These are phyloP conservation scores for Marchantia polymorpha DNA, from an alignment of 225 moss, liverwort and hornwort species.

Conservation along the genomic window DNA sequence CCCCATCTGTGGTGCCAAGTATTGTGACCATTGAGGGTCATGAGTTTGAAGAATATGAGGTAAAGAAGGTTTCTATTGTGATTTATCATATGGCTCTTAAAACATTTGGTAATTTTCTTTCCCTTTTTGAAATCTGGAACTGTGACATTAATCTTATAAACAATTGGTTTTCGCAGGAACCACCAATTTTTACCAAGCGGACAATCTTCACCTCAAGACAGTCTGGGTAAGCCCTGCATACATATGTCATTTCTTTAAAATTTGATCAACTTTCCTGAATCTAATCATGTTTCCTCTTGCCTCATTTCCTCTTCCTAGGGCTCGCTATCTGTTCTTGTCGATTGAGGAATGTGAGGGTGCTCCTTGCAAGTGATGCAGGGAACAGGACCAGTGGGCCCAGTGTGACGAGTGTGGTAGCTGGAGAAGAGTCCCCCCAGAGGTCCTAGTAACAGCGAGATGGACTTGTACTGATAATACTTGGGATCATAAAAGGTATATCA, in stretches of 20 bases:
- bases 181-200: constrained; percentile 73
- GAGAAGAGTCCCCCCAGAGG: constrained; percentile 74
- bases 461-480: constrained; percentile 74
- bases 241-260: neutral
- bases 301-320: neutral
- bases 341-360: constrained; percentile 22
- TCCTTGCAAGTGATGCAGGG: constrained; percentile 54
- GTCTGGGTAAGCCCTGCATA: constrained; percentile 54
- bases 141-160: neutral
- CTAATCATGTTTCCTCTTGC: neutral
- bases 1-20: constrained; percentile 71
- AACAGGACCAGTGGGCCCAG: constrained; percentile 90
- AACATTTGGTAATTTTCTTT: neutral
- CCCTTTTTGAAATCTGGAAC: too few relatives aligned
- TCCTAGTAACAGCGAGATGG: constrained; percentile 69
- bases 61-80: constrained; percentile 16
- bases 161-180: constrained; percentile 56
- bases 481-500: constrained; percentile 65
- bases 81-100: neutral
- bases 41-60: constrained; percentile 98
- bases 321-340: neutral
- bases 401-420: constrained; percentile 86
- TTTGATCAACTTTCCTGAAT: neutral
- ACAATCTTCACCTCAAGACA: constrained; percentile 53
- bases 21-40: constrained; percentile 86